These are phyloP conservation scores for Mycena latifolia DNA, from an alignment of 768 basidiomycete genomes.

Conservation along the genomic window DNA sequence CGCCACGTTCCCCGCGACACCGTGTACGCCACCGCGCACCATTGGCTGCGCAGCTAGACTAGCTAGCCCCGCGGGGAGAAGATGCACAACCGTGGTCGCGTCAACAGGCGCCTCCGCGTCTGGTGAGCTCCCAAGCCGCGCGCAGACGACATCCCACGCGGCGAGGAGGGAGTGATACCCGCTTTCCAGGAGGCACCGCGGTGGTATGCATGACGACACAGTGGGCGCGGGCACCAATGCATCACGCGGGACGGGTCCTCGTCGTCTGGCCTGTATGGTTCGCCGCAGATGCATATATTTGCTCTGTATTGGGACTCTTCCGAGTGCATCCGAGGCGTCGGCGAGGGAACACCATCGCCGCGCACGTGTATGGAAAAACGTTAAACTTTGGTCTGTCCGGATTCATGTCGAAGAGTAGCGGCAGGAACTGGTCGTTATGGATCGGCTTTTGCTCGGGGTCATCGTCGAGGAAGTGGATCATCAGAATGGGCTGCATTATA, in stretches of 20 bases:
- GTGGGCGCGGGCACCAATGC: constrained; percentile 30
- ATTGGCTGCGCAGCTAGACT: constrained; percentile 21
- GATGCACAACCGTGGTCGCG: background rate
- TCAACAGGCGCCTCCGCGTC: background rate
- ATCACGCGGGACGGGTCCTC: constrained; percentile 1
- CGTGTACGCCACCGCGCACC: constrained; percentile 12
- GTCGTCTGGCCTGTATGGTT: constrained; percentile 22
- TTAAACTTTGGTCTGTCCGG: background rate
- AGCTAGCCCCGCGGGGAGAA: background rate
- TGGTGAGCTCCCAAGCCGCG: constrained; percentile 13
- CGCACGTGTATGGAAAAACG: constrained; percentile 10
- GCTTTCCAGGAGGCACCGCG: background rate
- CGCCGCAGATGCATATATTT: constrained; percentile 6
- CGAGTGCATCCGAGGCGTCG: no score
- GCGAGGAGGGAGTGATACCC: background rate
- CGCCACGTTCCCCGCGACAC: constrained; percentile 22
- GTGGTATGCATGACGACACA: constrained; percentile 22
- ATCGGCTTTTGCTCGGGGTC: constrained; percentile 22
- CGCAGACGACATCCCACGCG: background rate
- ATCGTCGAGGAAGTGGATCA: constrained; percentile 23
- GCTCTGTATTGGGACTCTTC: no score
- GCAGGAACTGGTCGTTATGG: constrained; percentile 16
- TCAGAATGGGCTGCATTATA: constrained; percentile 5
- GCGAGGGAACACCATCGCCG: background rate
- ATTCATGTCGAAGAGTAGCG: constrained; percentile 19